Conservation (phyloP, 2,329 filamentous ascomycete genomes). For the Fusarium fujikuroi region DNA sequence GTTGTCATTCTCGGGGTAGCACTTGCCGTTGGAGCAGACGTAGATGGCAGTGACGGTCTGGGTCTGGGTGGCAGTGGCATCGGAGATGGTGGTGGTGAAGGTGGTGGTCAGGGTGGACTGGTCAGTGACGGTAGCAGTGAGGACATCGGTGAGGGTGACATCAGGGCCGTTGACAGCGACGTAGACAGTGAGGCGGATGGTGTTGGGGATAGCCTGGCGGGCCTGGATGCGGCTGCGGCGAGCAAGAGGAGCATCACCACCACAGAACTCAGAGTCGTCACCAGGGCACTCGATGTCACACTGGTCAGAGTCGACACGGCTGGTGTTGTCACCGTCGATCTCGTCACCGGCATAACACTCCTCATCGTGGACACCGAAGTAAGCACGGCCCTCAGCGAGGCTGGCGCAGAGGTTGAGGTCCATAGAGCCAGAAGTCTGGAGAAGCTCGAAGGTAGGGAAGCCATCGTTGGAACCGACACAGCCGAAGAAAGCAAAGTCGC, state of each 20-base stretch:
- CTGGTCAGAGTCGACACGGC: slow-evolving; percentile 1
- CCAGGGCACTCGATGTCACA: slow-evolving; percentile 41
- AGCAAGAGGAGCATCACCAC: slow-evolving; percentile 27
- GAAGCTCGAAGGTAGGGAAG: slow-evolving; percentile 42
- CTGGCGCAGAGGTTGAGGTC: slow-evolving; percentile 43
- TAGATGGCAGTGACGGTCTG: slow-evolving; percentile 36
- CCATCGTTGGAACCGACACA: slow-evolving; percentile 38
- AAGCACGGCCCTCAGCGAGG: slow-evolving; percentile 36
- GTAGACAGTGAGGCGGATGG: slow-evolving; percentile 40
- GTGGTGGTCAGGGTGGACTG: slow-evolving; percentile 34
- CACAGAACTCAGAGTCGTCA: slow-evolving; percentile 34
- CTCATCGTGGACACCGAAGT: slow-evolving; percentile 45
- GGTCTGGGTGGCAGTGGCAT: slow-evolving; percentile 16
- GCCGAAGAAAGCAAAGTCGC: slow-evolving; percentile 42
- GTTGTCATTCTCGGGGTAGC: slow-evolving; percentile 18
- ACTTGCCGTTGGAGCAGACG: slow-evolving; percentile 31
- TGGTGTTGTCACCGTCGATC: slow-evolving; percentile 15
- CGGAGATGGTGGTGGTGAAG: slow-evolving; percentile 28
- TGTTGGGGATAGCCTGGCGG: slow-evolving; percentile 37
- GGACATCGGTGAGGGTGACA: slow-evolving; percentile 4
- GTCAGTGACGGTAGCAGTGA: slow-evolving; percentile 31
- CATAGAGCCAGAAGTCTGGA: slow-evolving; percentile 26
- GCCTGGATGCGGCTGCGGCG: slow-evolving; percentile 29
- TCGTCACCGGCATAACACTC: slow-evolving; percentile 40
- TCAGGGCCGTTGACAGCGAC: slow-evolving; percentile 6